These are phyloP conservation scores for Neurospora sp. DNA, from an alignment of 495 filamentous ascomycete species.

Conservation along the genomic window DNA sequence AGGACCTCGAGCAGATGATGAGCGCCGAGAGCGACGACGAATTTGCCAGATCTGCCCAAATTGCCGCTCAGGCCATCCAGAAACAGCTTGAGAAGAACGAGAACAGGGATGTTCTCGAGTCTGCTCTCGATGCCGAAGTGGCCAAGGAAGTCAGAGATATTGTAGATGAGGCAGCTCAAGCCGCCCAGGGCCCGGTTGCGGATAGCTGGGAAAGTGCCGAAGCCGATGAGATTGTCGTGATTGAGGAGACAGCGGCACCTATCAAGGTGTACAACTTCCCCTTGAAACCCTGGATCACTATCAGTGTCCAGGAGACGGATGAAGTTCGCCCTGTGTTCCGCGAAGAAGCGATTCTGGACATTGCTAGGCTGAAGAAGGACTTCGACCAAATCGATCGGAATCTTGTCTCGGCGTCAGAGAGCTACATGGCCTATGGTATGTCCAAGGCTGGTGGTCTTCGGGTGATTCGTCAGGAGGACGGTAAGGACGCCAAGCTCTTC, in stretches of 20 bases:
- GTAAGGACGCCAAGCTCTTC: conserved; percentile 80
- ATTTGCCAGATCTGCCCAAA: conserved; percentile 32
- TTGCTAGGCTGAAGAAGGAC: conserved; percentile 89
- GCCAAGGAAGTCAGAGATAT: conserved; percentile 48
- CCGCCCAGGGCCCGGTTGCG: conserved; percentile 36
- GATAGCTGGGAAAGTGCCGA: conserved; percentile 77
- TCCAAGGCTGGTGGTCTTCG: conserved; percentile 83
- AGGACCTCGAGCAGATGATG: conserved; percentile 33
- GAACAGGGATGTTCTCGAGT: conserved; percentile 40
- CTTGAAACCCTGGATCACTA: conserved; percentile 87
- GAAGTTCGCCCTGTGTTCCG: conserved; percentile 45
- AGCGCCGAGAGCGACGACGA: conserved; percentile 34
- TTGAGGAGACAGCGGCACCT: conserved; percentile 53
- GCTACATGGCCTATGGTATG: conserved; percentile 88
- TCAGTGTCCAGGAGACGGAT: conserved; percentile 44
- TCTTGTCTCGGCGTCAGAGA: conserved; percentile 77
- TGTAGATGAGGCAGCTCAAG: conserved; percentile 44
- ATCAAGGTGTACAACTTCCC: conserved; percentile 89
- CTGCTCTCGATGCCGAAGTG: conserved; percentile 38
- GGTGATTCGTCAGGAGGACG: conserved; percentile 89
- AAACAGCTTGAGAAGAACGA: conserved; percentile 48
- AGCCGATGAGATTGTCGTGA: conserved; percentile 58
- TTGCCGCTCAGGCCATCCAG: conserved; percentile 41
- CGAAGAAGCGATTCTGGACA: conserved; percentile 68
- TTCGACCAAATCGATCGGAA: conserved; percentile 96